These are phyloP conservation scores for Haplographium delicatum DNA, from an alignment of 495 filamentous ascomycete species.

Conservation along the genomic window DNA sequence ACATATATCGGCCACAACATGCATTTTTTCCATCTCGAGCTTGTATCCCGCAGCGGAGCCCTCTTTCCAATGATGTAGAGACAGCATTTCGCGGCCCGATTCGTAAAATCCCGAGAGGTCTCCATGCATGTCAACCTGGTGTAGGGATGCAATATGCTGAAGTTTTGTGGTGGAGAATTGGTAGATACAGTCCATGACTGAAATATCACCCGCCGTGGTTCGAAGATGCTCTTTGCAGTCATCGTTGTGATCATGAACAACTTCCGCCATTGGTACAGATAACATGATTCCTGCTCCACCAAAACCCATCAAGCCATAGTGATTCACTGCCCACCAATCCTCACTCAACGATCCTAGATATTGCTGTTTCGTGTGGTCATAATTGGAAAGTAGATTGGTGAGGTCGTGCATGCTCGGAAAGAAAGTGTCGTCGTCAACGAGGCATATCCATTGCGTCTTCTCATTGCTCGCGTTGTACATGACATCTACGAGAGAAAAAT, in stretches of 20 bases:
- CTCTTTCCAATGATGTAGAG: conserved; percentile 55
- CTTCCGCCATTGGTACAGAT: conserved; percentile 49
- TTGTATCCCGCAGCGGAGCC: conserved; percentile 34
- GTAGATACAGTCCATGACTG: conserved; percentile 24
- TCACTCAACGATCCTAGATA: conserved; percentile 67
- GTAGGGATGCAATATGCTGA: conserved; percentile 21
- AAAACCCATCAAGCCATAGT: conserved; percentile 63
- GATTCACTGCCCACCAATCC: conserved; percentile 54
- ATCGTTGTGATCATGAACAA: conserved; percentile 11
- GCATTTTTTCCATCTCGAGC: conserved; percentile 45
- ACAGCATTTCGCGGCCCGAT: conserved; percentile 44
- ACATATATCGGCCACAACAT: conserved; percentile 46
- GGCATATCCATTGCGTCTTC: conserved; percentile 57
- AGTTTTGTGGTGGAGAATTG: conserved; percentile 16
- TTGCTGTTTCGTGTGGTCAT: conserved; percentile 47
- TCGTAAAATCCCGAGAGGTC: conserved; percentile 54
- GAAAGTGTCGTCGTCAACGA: conserved; percentile 73
- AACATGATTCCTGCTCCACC: conserved; percentile 70
- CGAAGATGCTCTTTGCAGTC: conserved; percentile 20
- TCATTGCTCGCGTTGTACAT: conserved; percentile 49
- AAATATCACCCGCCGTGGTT: conserved; percentile 23
- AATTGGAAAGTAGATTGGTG: conserved; percentile 39
- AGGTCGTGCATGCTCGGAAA: conserved; percentile 59
- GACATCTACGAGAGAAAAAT: conserved; percentile 57
- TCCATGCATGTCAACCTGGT: conserved; percentile 43